Evolutionary conservation across 2,329 filamentous ascomycete species (phyloP), one percentile per base, ranked within the genome.

Genomic region (Pleoardoris graminearum): DNA sequence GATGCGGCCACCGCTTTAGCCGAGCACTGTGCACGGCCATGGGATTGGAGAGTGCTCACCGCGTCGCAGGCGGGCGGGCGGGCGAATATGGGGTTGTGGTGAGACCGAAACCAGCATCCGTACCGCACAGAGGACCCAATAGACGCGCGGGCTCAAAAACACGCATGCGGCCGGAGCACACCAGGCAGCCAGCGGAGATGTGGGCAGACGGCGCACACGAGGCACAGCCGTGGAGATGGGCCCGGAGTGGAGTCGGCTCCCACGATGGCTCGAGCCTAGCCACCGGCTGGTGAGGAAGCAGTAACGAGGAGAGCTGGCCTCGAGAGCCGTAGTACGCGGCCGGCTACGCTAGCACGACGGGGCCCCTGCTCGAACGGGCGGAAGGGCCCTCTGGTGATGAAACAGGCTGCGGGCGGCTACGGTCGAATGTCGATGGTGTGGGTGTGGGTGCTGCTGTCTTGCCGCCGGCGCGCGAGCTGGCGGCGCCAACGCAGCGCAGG

Each of bases 101-200:
- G 29, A 35, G 27, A 45, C 11, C 16, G 30, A 37, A 8, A 17
- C 29, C 2, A n/a, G 46, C 7, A 32, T 36, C 35, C 39, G 39
- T 27, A 38, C 44, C 19, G 38, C 19, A 22, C 21, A 3, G 19
- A 32, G 8, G 27, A 19, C n/a, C 41, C 48, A 30, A 53, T 53
- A 53, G 55, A 48, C 52, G 52, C 52, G 55, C 23, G 38, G 38
- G 11, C 35, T n/a, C n/a, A n/a, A n/a, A n/a, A 45, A 43, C 45
- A 46, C 8, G 35, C 44, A 17, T 3, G 44, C 44, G 21, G 22
- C 21, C 11, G 12, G 23, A 43, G n/a, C 41, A 36, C 41, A 43
- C 42, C 10, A 53, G 41, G 36, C 41, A 35, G 35, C 33, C 36
- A 38, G 33, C 23, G 45, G 33, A 47, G 32, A 16, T 21, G 33